These are phyloP conservation scores for Backusella parvicylindrica DNA, from an alignment of 192 early-diverging fungal genomes.

Conservation along the genomic window DNA sequence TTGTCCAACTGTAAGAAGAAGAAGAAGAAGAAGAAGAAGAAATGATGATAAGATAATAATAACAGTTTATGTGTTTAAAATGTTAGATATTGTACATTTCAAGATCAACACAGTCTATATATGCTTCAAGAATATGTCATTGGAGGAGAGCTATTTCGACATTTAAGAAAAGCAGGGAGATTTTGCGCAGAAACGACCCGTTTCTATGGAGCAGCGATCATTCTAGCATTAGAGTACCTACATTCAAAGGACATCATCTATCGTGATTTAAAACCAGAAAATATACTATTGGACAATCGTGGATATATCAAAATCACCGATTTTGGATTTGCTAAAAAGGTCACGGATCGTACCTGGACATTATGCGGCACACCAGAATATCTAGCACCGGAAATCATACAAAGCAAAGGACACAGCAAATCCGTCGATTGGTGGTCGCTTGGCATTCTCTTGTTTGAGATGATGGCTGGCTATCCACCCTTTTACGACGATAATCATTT, in stretches of 20 bases:
- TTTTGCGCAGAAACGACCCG: constrained; percentile 82
- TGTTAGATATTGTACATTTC: constrained; percentile 80
- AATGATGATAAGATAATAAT: constrained; percentile 33
- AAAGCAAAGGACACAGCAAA: constrained; percentile 81
- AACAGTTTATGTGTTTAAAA: constrained; percentile 5
- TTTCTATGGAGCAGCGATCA: constrained; percentile 87
- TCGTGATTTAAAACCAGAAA: constrained; percentile 86
- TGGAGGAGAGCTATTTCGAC: constrained; percentile 86
- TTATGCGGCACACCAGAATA: constrained; percentile 89
- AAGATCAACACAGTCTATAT: constrained; percentile 76
- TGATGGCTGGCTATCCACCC: constrained; percentile 79
- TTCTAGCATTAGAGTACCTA: constrained; percentile 81
- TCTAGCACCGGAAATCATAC: constrained; percentile 84
- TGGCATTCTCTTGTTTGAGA: constrained; percentile 86
- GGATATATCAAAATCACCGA: constrained; percentile 89
- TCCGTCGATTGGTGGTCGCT: constrained; percentile 93
- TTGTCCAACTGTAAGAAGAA: constrained; percentile 77
- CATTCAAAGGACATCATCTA: constrained; percentile 82
- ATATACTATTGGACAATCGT: constrained; percentile 57
- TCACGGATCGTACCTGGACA: constrained; percentile 70
- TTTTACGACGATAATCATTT: constrained; percentile 81
- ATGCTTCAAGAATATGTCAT: constrained; percentile 89
- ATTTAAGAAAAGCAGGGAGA: constrained; percentile 75
- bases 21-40: background rate
- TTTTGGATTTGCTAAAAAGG: constrained; percentile 86